Conservation (phyloP, 495 filamentous ascomycete species). For the Trichoderma parareesei region DNA sequence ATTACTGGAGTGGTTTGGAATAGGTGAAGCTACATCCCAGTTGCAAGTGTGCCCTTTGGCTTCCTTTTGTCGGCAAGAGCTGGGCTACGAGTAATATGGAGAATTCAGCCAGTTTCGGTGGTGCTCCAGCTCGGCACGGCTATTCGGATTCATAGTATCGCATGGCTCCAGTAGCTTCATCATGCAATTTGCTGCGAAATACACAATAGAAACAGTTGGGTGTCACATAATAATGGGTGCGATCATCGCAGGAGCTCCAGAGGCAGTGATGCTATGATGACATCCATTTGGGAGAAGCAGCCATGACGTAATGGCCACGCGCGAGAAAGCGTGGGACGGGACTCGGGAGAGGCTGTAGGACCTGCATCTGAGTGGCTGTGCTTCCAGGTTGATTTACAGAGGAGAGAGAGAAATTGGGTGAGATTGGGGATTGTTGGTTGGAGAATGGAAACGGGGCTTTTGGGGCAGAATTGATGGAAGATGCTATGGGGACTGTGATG, state of each 20-base stretch:
- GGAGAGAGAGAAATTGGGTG: neutral
- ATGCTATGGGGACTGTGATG: neutral
- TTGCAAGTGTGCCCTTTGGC: too few relatives aligned
- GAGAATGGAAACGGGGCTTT: neutral
- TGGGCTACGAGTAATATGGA: too few relatives aligned
- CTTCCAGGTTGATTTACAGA: neutral
- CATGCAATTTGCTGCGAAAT: neutral
- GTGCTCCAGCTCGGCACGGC: too few relatives aligned
- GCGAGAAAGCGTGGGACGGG: neutral
- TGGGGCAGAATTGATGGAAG: neutral
- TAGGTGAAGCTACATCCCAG: neutral
- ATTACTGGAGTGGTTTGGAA: neutral
- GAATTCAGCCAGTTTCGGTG: too few relatives aligned
- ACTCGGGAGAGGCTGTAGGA: neutral
- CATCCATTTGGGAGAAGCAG: neutral
- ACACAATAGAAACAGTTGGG: neutral
- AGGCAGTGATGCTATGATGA: constrained; percentile 8
- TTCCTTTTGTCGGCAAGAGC: too few relatives aligned
- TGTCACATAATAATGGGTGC: neutral
- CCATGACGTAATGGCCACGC: constrained; percentile 4
- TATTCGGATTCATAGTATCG: too few relatives aligned
- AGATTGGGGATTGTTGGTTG: neutral
- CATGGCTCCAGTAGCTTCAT: neutral
- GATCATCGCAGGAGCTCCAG: neutral
- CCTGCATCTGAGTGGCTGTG: neutral